Conservation (phyloP, 208 protist species). For the Acanthamoeba polyphaga region DNA sequence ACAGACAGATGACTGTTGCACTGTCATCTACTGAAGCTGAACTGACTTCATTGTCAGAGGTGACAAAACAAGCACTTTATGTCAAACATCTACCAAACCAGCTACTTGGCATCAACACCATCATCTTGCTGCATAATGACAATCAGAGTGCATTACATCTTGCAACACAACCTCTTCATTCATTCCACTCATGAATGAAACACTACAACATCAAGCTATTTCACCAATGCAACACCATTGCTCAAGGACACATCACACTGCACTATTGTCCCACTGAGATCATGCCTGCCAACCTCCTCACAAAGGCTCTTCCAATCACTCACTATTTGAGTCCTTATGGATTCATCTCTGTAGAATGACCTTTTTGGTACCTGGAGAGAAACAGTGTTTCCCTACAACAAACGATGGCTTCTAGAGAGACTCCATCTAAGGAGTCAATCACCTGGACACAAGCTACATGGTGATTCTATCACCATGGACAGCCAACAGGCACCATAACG, state of each 20-base stretch:
- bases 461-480: too few species aligned
- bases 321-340: too few species aligned
- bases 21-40: not conserved
- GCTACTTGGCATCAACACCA: not conserved
- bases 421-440: too few species aligned
- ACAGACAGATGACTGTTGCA: not conserved
- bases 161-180: not conserved
- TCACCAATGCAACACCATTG: not conserved
- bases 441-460: too few species aligned
- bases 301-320: not conserved
- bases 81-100: not conserved
- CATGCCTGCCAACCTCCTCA: slow-evolving; percentile 15
- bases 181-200: slow-evolving; percentile 12
- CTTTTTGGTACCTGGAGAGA: too few species aligned
- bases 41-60: not conserved
- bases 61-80: not conserved
- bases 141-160: slow-evolving; percentile 10
- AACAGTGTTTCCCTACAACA: too few species aligned
- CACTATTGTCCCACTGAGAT: slow-evolving; percentile 22
- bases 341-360: too few species aligned
- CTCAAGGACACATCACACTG: not conserved
- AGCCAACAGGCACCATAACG: too few species aligned
- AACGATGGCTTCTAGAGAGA: too few species aligned
- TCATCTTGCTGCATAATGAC: not conserved
- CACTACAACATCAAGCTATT: slow-evolving; percentile 45